Percentiles rank a stretch among this genome's conserved stretches.
These are phyloP conservation scores for Gnaphalium uliginosum DNA, from an alignment of 129 eudicot genomes.

Conservation along the genomic window DNA sequence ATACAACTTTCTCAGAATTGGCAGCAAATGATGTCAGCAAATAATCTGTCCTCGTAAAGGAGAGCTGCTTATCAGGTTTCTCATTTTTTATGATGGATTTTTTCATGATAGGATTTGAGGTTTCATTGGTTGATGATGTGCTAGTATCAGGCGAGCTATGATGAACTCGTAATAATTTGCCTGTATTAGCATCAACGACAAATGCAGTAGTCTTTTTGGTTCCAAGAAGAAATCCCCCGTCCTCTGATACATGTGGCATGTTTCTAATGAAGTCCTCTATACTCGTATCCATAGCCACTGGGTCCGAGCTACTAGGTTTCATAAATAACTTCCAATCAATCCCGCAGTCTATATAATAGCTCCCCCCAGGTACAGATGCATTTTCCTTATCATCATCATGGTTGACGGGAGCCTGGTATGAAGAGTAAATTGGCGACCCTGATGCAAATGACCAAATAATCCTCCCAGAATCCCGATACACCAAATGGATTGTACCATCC, in stretches of 20 bases:
- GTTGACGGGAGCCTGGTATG: conserved; percentile 63
- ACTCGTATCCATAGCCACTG: conserved; percentile 16
- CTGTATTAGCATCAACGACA: conserved; percentile 73
- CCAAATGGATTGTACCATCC: conserved; percentile 71
- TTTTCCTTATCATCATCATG: conserved; percentile 48
- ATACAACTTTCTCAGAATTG: conserved; percentile 56
- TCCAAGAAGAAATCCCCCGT: conserved; percentile 79
- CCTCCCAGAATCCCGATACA: conserved; percentile 56
- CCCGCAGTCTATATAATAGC: conserved; percentile 68
- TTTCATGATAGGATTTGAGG: conserved; percentile 4
- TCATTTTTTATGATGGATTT: conserved; percentile 34
- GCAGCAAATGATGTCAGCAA: conserved; percentile 55
- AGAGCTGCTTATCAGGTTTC: conserved; percentile 51
- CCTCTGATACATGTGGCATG: conserved; percentile 84
- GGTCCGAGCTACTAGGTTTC: no score
- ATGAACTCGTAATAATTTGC: conserved; percentile 58
- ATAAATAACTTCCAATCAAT: conserved; percentile 72
- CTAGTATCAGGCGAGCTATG: conserved; percentile 42
- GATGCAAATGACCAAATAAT: conserved; percentile 82
- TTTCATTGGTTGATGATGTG: conserved; percentile 26
- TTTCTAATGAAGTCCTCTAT: conserved; percentile 64
- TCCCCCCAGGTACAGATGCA: conserved; percentile 40
- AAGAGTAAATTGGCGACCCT: conserved; percentile 76
- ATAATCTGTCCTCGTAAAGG: conserved; percentile 86
- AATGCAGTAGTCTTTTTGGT: conserved; percentile 72